Conservation (phyloP, 2,329 filamentous ascomycete genomes). For the Talaromyces piceae region DNA sequence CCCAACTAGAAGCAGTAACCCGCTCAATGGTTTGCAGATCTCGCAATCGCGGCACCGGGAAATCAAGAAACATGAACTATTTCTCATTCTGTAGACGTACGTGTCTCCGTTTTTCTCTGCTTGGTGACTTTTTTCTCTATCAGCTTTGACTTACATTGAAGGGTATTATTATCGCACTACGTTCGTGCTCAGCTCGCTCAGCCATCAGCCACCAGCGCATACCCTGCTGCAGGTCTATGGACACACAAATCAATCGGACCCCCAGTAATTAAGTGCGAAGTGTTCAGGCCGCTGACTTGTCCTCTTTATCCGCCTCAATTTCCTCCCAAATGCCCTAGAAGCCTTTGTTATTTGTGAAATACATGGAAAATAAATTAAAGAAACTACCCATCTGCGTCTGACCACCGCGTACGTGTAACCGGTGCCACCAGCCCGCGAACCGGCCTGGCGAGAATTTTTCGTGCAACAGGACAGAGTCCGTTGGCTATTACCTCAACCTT, state of each 20-base stretch:
- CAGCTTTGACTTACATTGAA: too few relatives aligned
- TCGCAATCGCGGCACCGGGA: background rate
- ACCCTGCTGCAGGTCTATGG: too few relatives aligned
- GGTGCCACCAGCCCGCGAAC: background rate
- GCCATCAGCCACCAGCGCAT: too few relatives aligned
- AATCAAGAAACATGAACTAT: background rate
- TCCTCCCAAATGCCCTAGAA: background rate
- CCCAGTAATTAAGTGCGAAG: too few relatives aligned
- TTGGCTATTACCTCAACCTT: background rate
- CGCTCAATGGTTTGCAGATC: background rate
- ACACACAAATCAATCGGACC: too few relatives aligned
- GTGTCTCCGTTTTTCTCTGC: background rate
- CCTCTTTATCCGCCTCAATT: background rate
- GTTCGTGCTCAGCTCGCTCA: too few relatives aligned
- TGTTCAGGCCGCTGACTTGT: background rate
- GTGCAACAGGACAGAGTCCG: background rate
- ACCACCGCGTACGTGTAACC: background rate
- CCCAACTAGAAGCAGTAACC: background rate
- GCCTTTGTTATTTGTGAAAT: background rate
- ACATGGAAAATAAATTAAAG: background rate
- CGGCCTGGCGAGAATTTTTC: background rate
- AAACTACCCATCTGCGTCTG: background rate
- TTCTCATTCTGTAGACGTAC: background rate
- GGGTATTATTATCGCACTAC: too few relatives aligned
- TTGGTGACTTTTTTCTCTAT: too few relatives aligned